Percentiles rank a stretch among this genome's conserved stretches.
phyloP scores from a whole-genome alignment of 768 basidiomycete genomes.

The Mycena chlorophos region DNA sequence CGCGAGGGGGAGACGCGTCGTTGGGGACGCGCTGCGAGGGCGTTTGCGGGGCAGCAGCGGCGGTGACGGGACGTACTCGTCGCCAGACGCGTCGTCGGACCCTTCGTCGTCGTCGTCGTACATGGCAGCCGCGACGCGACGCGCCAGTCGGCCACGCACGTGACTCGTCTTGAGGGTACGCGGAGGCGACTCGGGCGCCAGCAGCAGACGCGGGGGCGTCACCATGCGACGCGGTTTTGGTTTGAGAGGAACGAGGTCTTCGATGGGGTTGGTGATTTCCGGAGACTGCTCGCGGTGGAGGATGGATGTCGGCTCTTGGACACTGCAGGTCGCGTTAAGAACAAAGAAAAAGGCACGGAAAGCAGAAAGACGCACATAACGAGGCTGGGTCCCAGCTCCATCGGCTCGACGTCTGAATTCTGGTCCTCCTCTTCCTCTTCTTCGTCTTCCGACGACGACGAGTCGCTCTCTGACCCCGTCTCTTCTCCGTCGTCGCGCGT shows the following conservation, averaged over 20 bases:
- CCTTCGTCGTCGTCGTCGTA: slow-evolving; percentile 36
- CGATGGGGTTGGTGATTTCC: slow-evolving; percentile 5
- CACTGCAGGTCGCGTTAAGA: slow-evolving; percentile 7
- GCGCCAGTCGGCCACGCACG: slow-evolving; percentile 9
- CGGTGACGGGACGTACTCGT: slow-evolving; percentile 39
- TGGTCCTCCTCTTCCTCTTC: background rate
- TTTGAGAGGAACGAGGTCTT: background rate
- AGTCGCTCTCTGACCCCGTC: slow-evolving; percentile 21
- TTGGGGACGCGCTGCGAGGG: slow-evolving; percentile 15
- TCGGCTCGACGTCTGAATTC: slow-evolving; percentile 22
- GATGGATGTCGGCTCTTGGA: slow-evolving; percentile 12
- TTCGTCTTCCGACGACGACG: slow-evolving; percentile 18
- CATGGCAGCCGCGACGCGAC: slow-evolving; percentile 17
- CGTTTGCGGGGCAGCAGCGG: slow-evolving; percentile 35
- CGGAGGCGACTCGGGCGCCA: background rate
- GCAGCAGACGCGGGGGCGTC: too few species aligned
- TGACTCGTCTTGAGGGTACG: background rate
- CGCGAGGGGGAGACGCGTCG: background rate
- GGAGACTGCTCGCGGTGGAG: slow-evolving; percentile 13
- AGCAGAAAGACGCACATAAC: slow-evolving; percentile 10
- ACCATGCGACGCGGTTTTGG: too few species aligned
- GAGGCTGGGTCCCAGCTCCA: slow-evolving; percentile 7
- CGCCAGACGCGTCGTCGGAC: slow-evolving; percentile 35
- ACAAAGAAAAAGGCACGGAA: background rate
- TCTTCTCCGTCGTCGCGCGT: background rate